Evolutionary conservation across 208 protist genomes (phyloP).

Genomic region (Novymonas esmeraldas): DNA sequence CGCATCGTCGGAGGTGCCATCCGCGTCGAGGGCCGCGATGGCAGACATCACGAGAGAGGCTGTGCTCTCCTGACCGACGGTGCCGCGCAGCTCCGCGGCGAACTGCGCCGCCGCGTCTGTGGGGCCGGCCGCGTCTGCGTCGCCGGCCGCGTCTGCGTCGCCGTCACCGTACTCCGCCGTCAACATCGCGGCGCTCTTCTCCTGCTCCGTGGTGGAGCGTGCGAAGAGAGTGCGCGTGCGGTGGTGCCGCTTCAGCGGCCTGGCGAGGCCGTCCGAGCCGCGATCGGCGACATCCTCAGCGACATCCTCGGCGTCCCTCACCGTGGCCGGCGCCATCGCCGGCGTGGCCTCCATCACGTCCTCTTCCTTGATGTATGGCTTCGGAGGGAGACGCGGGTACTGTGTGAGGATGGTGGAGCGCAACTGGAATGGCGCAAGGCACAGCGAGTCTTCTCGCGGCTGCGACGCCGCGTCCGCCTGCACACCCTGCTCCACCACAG

Average conservation of each 20-base stretch:
- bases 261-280: too few species aligned
- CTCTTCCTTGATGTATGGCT: constrained; percentile 40
- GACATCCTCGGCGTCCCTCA: background rate
- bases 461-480: background rate
- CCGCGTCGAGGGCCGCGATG: constrained; percentile 28
- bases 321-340: constrained; percentile 3
- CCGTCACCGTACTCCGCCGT: constrained; percentile 22
- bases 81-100: constrained; percentile 24
- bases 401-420: constrained; percentile 4
- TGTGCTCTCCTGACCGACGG: background rate
- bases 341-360: constrained; percentile 41
- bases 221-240: constrained; percentile 21
- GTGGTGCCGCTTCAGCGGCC: background rate
- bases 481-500: background rate
- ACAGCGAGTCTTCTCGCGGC: constrained; percentile 3
- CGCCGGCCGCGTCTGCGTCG: constrained; percentile 1
- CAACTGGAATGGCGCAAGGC: background rate
- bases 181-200: constrained; percentile 6
- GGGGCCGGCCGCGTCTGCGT: background rate
- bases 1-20: background rate
- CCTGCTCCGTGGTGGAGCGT: background rate
- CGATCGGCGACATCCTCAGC: background rate
- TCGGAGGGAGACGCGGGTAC: constrained; percentile 46
- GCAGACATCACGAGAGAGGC: constrained; percentile 23
- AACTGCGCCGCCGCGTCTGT: background rate